phyloP scores from a whole-genome alignment of 2,329 filamentous ascomycete genomes.

The Monosporascus cannonballus region DNA sequence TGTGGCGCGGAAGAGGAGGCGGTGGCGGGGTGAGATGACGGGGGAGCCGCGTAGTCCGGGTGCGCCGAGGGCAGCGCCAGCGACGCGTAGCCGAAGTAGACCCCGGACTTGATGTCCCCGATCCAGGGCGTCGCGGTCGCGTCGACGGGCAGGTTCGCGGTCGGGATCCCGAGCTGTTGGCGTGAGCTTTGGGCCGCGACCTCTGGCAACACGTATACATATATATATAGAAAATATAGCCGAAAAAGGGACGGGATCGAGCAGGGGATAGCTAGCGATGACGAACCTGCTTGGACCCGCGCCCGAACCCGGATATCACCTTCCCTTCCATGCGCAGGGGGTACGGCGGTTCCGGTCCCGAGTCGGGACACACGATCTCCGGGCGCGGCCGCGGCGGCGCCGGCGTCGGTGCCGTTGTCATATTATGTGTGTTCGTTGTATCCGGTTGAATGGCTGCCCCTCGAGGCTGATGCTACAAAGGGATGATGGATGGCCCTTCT shows the following conservation, averaged over 20 bases:
- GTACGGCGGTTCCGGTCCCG: conserved; percentile 71
- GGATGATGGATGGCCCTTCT: too few species aligned
- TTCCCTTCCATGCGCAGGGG: conserved; percentile 78
- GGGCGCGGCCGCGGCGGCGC: conserved; percentile 41
- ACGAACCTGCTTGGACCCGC: conserved; percentile 82
- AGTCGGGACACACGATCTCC: conserved; percentile 64
- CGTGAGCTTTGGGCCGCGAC: conserved; percentile 1
- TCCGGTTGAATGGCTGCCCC: background rate
- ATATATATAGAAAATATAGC: background rate
- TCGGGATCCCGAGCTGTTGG: conserved; percentile 81
- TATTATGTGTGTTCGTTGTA: background rate
- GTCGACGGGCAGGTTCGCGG: conserved; percentile 82
- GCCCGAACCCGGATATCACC: conserved; percentile 88
- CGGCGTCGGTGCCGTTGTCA: background rate
- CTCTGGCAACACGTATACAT: background rate
- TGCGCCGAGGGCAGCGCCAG: conserved; percentile 52
- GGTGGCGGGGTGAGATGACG: conserved; percentile 13
- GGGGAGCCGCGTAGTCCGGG: conserved; percentile 29
- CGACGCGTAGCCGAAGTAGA: conserved; percentile 90
- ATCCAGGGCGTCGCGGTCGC: conserved; percentile 55
- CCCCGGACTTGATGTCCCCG: conserved; percentile 61
- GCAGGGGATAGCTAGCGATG: background rate
- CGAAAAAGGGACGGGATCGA: background rate
- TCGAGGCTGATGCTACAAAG: too few species aligned
- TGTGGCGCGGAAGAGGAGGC: conserved; percentile 20